phyloP scores from a whole-genome alignment of 1,139 yeast genomes.

The Wickerhamomyces sp. region DNA sequence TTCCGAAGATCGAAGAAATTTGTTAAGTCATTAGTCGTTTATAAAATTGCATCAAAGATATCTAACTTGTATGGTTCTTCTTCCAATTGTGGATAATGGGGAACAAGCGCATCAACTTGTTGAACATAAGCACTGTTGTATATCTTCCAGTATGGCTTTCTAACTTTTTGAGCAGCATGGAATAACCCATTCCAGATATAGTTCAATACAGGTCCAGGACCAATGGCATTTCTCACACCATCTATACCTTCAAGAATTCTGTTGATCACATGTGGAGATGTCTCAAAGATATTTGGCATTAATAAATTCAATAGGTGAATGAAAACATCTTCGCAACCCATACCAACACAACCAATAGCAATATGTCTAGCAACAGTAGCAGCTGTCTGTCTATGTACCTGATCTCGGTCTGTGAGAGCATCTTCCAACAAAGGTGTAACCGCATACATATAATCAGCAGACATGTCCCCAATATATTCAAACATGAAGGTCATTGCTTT shows the following conservation, averaged over 20 bases:
- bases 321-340: conserved; percentile 70
- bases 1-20: background rate
- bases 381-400: conserved; percentile 93
- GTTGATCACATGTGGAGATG: conserved; percentile 89
- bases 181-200: conserved; percentile 87
- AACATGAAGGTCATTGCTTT: conserved; percentile 91
- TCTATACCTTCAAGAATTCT: conserved; percentile 81
- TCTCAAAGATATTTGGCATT: conserved; percentile 82
- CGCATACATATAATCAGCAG: conserved; percentile 79
- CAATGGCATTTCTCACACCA: conserved; percentile 66
- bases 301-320: conserved; percentile 70
- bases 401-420: conserved; percentile 86
- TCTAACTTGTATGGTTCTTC: conserved; percentile 29
- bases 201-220: conserved; percentile 68
- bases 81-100: conserved; percentile 66
- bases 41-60: conserved; percentile 33
- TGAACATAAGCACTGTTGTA: conserved; percentile 76
- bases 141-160: conserved; percentile 80
- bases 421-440: conserved; percentile 80
- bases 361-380: conserved; percentile 82
- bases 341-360: conserved; percentile 74
- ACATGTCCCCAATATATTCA: conserved; percentile 83
- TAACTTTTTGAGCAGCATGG: conserved; percentile 88
- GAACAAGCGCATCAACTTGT: conserved; percentile 71
- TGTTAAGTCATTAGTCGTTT: background rate